Base-by-base conservation (phyloP, 345 rosid species). In the Salix suchowensis region DNA sequence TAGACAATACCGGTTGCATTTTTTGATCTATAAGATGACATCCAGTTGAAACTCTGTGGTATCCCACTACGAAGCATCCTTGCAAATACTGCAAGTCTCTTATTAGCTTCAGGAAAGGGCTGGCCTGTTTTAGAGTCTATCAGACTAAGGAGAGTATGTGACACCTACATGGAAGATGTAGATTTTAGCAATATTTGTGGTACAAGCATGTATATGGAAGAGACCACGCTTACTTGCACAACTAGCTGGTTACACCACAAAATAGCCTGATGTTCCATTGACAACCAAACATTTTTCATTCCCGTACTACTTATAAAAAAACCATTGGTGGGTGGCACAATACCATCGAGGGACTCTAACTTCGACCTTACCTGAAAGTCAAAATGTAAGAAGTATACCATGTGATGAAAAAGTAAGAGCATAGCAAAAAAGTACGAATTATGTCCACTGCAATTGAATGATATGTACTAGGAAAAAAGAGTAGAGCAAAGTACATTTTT, bases 211-310 rank as follows among this genome's bases (percentile, higher is more conserved):
- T 24, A 54, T 77, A 44, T 24, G 30, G 18, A 70, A 76, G 61
- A 40, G 36, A 84, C 46, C 70, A 62, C 74, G 84, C 98, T 87
- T 75, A 93, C 99, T 87, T 93, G 99, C 76, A 93, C 92, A 87
- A 92, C 99, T 68, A 96, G 75, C 84, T 96, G 98, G 85, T 96
- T 93, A 83, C 99, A 96, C 99, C 99, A 96, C 75, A 96, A 74
- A 73, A 96, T 96, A 81, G 96, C 94, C 81, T 93, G 99, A 84
- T 96, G 99, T 84, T 96, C 99, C 99, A 96, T 92, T 28, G 99
- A 96, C 71, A 96, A 78, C 98, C 98, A 96, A 50, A 93, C 99
- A 81, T 93, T 96, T 87, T 87, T 93, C 94, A 91, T 87, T 79
- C 94, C 88, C 32, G 96, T 90, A 86, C 97, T 93, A 78, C 94